Evolutionary conservation across 2,329 filamentous ascomycete genomes (phyloP).

Genomic region (Paraphaeosphaeria minitans): DNA sequence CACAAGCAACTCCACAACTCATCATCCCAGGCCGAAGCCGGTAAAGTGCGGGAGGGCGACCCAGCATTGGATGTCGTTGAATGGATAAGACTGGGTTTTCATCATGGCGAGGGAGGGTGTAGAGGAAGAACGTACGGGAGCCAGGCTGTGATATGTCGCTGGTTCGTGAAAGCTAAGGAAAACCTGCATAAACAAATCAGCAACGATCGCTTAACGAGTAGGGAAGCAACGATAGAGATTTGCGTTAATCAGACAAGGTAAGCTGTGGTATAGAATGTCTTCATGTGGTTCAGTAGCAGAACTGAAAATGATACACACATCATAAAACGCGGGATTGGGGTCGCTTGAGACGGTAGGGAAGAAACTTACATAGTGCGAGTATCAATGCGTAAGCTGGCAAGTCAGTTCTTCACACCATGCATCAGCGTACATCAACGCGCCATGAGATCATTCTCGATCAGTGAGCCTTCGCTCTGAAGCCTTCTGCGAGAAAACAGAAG

Average conservation of each 20-base stretch:
- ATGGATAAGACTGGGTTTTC: slow-evolving; percentile 66
- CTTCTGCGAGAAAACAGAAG: neutral
- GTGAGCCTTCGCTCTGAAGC: neutral
- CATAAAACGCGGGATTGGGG: slow-evolving; percentile 29
- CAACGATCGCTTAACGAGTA: neutral
- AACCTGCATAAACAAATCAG: slow-evolving; percentile 20
- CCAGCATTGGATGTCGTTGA: slow-evolving; percentile 68
- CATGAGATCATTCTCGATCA: neutral
- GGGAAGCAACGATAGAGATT: slow-evolving; percentile 15
- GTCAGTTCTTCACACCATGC: neutral
- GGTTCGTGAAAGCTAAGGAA: neutral
- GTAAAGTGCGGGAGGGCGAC: slow-evolving; percentile 76
- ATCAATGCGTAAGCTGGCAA: neutral
- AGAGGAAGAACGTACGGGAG: slow-evolving; percentile 29
- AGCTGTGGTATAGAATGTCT: slow-evolving; percentile 61
- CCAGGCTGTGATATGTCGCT: neutral
- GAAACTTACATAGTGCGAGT: slow-evolving; percentile 22
- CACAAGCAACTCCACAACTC: slow-evolving; percentile 73
- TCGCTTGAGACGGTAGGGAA: neutral
- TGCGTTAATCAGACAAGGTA: slow-evolving; percentile 59
- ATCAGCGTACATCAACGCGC: neutral
- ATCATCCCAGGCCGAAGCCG: slow-evolving; percentile 61
- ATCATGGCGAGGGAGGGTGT: slow-evolving; percentile 52
- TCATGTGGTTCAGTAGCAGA: slow-evolving; percentile 67
- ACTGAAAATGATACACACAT: slow-evolving; percentile 58